A percentile compares a stretch with the other conserved stretches of the same genome.
Evolutionary conservation across 176 grass and related monocot genomes (phyloP).

Genomic region (Stipa capillata): DNA sequence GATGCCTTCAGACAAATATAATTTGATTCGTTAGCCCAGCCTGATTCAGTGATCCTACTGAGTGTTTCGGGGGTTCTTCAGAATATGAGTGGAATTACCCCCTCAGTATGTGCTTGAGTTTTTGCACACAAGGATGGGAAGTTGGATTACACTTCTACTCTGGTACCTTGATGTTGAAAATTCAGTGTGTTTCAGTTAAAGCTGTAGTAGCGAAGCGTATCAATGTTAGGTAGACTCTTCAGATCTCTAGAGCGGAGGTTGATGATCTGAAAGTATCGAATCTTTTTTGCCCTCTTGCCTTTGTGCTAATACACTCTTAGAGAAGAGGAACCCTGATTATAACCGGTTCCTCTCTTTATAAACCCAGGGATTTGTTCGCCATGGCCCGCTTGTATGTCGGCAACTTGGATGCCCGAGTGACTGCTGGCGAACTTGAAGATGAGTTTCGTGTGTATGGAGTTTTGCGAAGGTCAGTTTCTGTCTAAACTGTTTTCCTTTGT

Average conservation of each 20-base stretch:
- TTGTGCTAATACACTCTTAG: neutral
- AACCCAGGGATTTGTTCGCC: conserved; percentile 22
- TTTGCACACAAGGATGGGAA: neutral
- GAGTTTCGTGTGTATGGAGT: conserved; percentile 84
- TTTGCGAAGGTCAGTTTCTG: conserved; percentile 54
- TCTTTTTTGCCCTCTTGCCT: neutral
- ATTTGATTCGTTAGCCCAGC: neutral
- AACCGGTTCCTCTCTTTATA: neutral
- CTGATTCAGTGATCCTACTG: neutral
- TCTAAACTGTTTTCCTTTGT: neutral
- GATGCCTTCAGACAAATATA: neutral
- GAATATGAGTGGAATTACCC: neutral
- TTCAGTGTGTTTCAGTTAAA: neutral
- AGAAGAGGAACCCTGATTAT: neutral
- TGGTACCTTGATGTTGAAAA: neutral
- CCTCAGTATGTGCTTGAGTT: neutral
- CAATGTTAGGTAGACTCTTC: neutral
- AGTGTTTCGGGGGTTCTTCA: neutral
- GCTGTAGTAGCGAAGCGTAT: neutral
- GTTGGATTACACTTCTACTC: neutral
- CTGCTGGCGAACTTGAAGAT: conserved; percentile 81
- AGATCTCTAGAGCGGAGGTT: neutral
- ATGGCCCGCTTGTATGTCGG: conserved; percentile 91
- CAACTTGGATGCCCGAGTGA: conserved; percentile 67
- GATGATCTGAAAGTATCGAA: neutral